A percentile compares a stretch with the other conserved stretches of the same genome.
phyloP scores from a whole-genome alignment of 129 eudicot genomes.

The Heracleum sosnowskyi region DNA sequence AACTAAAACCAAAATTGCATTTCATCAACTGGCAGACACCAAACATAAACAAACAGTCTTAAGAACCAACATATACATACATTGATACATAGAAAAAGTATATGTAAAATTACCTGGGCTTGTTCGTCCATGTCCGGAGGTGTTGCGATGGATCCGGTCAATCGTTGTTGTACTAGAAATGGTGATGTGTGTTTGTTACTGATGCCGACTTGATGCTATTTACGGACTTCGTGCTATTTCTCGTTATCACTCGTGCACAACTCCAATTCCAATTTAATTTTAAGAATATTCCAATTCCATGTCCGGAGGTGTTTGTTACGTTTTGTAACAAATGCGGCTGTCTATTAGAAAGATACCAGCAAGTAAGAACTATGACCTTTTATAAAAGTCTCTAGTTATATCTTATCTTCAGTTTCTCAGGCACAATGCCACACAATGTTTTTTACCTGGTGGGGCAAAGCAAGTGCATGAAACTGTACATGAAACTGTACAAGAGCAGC shows the following conservation, averaged over 20 bases:
- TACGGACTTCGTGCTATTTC: too few relatives aligned
- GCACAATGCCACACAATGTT: slow-evolving; percentile 4
- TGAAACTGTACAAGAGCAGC: slow-evolving; percentile 94
- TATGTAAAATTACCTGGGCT: neutral
- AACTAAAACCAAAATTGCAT: neutral
- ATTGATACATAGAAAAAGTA: too few relatives aligned
- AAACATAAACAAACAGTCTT: neutral
- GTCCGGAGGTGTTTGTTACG: too few relatives aligned
- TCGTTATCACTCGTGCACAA: too few relatives aligned
- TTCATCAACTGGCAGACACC: neutral
- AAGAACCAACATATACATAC: neutral
- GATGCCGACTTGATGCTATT: neutral
- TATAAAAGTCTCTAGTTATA: too few relatives aligned
- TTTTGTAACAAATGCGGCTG: too few relatives aligned
- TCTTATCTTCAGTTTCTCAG: neutral
- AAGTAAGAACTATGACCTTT: too few relatives aligned
- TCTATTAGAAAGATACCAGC: too few relatives aligned
- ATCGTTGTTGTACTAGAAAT: neutral
- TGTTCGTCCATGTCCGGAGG: neutral
- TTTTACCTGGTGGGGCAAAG: slow-evolving; percentile 77
- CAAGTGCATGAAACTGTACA: slow-evolving; percentile 96
- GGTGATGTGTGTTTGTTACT: neutral
- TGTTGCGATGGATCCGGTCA: neutral
- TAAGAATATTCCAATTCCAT: too few relatives aligned
- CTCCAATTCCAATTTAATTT: too few relatives aligned